These are phyloP conservation scores for Xylariaceae sp. DNA, from an alignment of 2,329 filamentous ascomycete genomes.

Conservation along the genomic window DNA sequence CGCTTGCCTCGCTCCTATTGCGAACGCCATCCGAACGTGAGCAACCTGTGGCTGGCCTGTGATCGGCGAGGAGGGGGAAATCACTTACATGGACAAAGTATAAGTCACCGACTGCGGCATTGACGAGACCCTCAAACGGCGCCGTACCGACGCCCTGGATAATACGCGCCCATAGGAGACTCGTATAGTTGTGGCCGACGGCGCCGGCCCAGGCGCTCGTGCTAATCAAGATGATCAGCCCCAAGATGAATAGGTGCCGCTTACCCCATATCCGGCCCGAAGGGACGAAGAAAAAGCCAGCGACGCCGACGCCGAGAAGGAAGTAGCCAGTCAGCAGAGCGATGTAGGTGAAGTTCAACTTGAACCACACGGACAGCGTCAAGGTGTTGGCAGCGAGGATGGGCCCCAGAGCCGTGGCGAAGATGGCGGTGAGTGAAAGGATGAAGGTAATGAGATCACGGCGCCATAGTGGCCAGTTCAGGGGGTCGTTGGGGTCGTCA, in stretches of 20 bases:
- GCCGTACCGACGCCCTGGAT: conserved; percentile 87
- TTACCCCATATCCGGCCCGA: conserved; percentile 92
- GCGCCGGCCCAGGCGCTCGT: conserved; percentile 81
- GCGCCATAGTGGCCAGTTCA: conserved; percentile 84
- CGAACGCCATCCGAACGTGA: background rate
- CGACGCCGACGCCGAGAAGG: conserved; percentile 79
- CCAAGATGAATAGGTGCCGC: conserved; percentile 83
- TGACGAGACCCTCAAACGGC: conserved; percentile 89
- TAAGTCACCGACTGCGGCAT: conserved; percentile 85
- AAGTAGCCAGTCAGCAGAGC: conserved; percentile 88
- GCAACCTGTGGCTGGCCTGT: background rate
- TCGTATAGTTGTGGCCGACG: conserved; percentile 69
- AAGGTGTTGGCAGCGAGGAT: conserved; percentile 89
- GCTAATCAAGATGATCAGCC: conserved; percentile 73
- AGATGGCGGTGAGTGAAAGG: conserved; percentile 79
- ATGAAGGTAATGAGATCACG: conserved; percentile 81
- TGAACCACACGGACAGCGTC: conserved; percentile 72
- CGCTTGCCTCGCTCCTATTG: conserved; percentile 73
- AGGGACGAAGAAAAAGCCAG: conserved; percentile 85
- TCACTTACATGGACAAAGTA: conserved; percentile 81
- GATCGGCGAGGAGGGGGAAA: background rate
- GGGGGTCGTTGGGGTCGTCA: conserved; percentile 87
- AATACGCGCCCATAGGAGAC: conserved; percentile 77
- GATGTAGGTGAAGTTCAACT: conserved; percentile 71
- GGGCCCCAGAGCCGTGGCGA: conserved; percentile 83